phyloP scores from a whole-genome alignment of 176 grass and related monocot species.

The Panicum miliaceum region DNA sequence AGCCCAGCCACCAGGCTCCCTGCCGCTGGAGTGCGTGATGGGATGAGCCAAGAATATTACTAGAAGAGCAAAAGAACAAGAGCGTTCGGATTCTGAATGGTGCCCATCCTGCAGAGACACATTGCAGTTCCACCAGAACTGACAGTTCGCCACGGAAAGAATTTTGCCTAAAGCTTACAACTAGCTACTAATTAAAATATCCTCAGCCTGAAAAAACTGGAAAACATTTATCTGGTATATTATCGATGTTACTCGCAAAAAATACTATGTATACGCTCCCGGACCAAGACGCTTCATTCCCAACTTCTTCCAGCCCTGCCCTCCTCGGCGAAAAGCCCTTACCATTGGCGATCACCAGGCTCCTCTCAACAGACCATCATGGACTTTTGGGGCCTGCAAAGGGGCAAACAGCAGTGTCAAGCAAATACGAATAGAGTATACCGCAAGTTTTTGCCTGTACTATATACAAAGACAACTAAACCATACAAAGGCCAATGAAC shows the following conservation, averaged over 20 bases:
- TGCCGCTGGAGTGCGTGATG: neutral
- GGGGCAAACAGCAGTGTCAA: neutral
- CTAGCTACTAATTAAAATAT: neutral
- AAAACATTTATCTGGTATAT: constrained; percentile 29
- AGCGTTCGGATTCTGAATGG: neutral
- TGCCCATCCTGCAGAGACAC: neutral
- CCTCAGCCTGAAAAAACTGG: constrained; percentile 36
- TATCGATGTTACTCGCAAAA: constrained; percentile 15
- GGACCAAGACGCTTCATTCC: constrained; percentile 76
- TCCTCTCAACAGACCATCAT: constrained; percentile 28
- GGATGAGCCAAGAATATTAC: neutral
- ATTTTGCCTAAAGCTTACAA: constrained; percentile 30
- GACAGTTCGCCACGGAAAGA: constrained; percentile 34
- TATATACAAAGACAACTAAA: neutral
- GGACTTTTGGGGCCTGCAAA: constrained; percentile 31
- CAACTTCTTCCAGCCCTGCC: constrained; percentile 32
- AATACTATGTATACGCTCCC: constrained; percentile 57
- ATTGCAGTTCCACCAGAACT: neutral
- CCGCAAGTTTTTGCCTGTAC: neutral
- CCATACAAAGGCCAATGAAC: neutral
- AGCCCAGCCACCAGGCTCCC: no score
- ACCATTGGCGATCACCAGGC: neutral
- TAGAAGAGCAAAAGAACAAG: neutral
- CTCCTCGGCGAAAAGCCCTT: constrained; percentile 24
- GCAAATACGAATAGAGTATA: neutral